Percentiles rank a stretch among this genome's conserved stretches.
Conservation (phyloP, 2,329 filamentous ascomycete genomes). For the Exophiala mesophila region DNA sequence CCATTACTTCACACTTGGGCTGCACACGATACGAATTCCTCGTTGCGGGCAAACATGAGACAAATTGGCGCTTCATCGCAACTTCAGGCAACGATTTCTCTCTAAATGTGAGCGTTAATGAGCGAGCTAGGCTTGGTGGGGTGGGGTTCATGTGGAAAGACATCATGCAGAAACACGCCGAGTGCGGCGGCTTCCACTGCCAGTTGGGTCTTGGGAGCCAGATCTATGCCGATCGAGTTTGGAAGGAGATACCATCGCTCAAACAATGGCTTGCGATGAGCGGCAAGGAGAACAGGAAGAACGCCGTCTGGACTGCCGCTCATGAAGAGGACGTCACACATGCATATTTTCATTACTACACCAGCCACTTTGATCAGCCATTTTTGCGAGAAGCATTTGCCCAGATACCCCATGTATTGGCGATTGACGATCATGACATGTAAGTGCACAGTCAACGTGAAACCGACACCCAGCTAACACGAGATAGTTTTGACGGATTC, state of each 20-base stretch:
- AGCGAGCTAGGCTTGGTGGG: conserved; percentile 79
- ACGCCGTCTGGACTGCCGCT: conserved; percentile 82
- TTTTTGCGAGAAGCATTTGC: conserved; percentile 92
- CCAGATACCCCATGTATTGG: conserved; percentile 89
- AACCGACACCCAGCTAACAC: conserved; percentile 1
- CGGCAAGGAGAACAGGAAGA: conserved; percentile 89
- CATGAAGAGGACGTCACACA: conserved; percentile 94
- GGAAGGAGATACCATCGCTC: conserved; percentile 89
- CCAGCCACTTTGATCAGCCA: conserved; percentile 95
- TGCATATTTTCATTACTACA: conserved; percentile 98
- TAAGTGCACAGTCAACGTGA: conserved; percentile 48
- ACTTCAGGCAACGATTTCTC: conserved; percentile 97
- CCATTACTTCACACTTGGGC: conserved; percentile 91
- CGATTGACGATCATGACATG: conserved; percentile 97
- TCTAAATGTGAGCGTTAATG: conserved; percentile 76
- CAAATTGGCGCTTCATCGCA: conserved; percentile 90
- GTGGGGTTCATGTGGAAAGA: conserved; percentile 99
- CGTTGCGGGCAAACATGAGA: conserved; percentile 83
- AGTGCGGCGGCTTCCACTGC: conserved; percentile 91
- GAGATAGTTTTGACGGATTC: conserved; percentile 81
- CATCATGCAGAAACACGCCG: conserved; percentile 92
- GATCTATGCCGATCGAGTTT: conserved; percentile 90
- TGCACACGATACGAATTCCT: conserved; percentile 98
- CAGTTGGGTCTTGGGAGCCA: conserved; percentile 90
- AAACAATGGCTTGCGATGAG: conserved; percentile 94